Percentiles rank a stretch among this genome's conserved stretches.
These are phyloP conservation scores for Fusarium dlaminii DNA, from an alignment of 2,329 filamentous ascomycete species.

Conservation along the genomic window DNA sequence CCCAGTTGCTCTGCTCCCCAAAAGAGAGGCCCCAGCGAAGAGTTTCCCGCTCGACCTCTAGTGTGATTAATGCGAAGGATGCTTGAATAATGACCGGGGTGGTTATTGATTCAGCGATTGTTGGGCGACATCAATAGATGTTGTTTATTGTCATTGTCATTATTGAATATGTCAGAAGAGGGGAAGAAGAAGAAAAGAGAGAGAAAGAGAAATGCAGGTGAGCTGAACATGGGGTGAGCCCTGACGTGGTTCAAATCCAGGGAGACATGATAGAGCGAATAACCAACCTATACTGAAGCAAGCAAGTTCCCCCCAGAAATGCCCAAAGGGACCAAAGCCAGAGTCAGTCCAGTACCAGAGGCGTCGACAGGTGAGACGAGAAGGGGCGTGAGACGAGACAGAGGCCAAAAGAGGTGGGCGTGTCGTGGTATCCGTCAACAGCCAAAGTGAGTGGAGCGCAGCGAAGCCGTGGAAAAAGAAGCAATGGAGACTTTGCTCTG, in stretches of 20 bases:
- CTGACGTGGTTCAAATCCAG: slow-evolving; percentile 26
- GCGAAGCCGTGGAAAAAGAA: slow-evolving; percentile 35
- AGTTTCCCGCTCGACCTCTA: slow-evolving; percentile 30
- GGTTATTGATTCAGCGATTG: slow-evolving; percentile 10
- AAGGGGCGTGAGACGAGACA: slow-evolving; percentile 4
- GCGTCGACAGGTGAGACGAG: slow-evolving; percentile 33
- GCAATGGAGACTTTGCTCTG: slow-evolving; percentile 30
- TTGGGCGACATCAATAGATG: neutral
- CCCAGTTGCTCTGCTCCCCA: slow-evolving; percentile 8
- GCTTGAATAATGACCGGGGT: neutral
- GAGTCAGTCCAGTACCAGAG: slow-evolving; percentile 21
- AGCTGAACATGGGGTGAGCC: slow-evolving; percentile 33
- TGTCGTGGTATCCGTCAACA: slow-evolving; percentile 28
- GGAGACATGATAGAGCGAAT: slow-evolving; percentile 4
- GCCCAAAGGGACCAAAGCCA: slow-evolving; percentile 19
- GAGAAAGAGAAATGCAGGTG: slow-evolving; percentile 31
- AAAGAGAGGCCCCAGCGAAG: slow-evolving; percentile 36
- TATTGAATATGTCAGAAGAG: neutral
- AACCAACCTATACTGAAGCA: neutral
- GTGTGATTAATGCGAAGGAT: slow-evolving; percentile 30
- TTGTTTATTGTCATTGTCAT: slow-evolving; percentile 2
- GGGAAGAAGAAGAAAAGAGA: slow-evolving; percentile 18
- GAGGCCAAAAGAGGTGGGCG: slow-evolving; percentile 13
- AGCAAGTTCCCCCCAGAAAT: slow-evolving; percentile 22
- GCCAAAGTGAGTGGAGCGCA: slow-evolving; percentile 29